Evolutionary conservation across 768 basidiomycete genomes (phyloP), one percentile per base, ranked within the genome.

Genomic region (Tremella fuciformis): DNA sequence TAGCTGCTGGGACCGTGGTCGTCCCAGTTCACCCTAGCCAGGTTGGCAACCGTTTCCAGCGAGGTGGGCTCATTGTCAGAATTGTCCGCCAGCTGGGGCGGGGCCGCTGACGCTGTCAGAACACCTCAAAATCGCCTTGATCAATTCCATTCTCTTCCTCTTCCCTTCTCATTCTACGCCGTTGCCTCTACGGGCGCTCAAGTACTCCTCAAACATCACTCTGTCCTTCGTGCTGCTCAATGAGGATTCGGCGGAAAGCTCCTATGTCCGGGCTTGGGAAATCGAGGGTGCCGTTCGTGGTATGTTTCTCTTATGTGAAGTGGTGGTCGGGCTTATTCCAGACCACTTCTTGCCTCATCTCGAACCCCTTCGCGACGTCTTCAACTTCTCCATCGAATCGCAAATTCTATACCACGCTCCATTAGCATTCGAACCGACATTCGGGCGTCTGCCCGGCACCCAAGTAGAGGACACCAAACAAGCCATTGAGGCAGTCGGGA

Each of bases 321-420:
- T 15, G 21, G 11, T 6, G 22, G 19, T 2, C 15, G 34, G 26
- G 46, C 21, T 41, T 15, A 25, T 44, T 6, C 13, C 16, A 97
- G 93, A 79, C 25, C 84, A 88, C 73, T 77, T 98, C 22, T 75
- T 79, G 8, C 89, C 91, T 0, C 79, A 88, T 8, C 75, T 89
- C 9, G 72, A 80, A 13, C 79, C 82, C 29, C 79, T 97, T 3
- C 79, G 79, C 2, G 75, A 80, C 15, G 77, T 98, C 16, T 90
- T 97, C 80, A 91, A 93, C 70, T 90, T 92, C 72, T 92, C 88
- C 1, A 82, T 97, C 44, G 92, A 97, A 79, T 94, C 91, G 59
- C 94, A 98, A 78, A 84, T 96, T 0, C 90, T 93, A 67, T 91
- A 85, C 70, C 86, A 94, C 67, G 90, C 91, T 4, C 93, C 92